Evolutionary conservation across 2,329 filamentous ascomycete genomes (phyloP).

Genomic region (Ramichloridium luteum): DNA sequence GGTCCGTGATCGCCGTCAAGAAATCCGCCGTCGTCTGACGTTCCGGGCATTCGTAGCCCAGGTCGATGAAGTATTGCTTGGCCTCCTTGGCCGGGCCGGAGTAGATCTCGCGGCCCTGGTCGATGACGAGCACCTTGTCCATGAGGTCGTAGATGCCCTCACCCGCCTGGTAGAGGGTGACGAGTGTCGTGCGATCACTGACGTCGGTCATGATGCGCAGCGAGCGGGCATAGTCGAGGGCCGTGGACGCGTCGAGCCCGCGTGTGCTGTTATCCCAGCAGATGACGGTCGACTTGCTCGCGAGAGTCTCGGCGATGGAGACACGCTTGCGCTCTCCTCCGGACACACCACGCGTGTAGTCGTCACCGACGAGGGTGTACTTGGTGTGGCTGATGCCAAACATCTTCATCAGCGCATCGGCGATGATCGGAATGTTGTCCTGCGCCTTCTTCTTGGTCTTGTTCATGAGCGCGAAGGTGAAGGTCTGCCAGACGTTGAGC

Average conservation of each 20-base stretch:
- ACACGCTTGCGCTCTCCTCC: conserved; percentile 74
- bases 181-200: conserved; percentile 56
- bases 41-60: conserved; percentile 49
- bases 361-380: conserved; percentile 64
- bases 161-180: conserved; percentile 60
- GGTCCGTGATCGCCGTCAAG: conserved; percentile 63
- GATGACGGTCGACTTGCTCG: conserved; percentile 59
- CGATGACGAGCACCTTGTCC: conserved; percentile 71
- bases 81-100: conserved; percentile 51
- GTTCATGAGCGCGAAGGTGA: conserved; percentile 62
- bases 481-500: conserved; percentile 65
- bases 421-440: conserved; percentile 54
- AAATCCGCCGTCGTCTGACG: conserved; percentile 66
- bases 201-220: conserved; percentile 72
- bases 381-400: conserved; percentile 68
- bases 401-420: conserved; percentile 60
- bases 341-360: conserved; percentile 58
- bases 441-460: conserved; percentile 59
- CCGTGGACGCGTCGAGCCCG: conserved; percentile 68
- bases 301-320: conserved; percentile 64
- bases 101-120: conserved; percentile 57
- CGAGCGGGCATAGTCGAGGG: conserved; percentile 64
- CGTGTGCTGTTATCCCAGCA: conserved; percentile 73
- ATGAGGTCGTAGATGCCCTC: conserved; percentile 60
- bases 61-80: conserved; percentile 51